Conservation (phyloP, 2,329 filamentous ascomycete species). For the Pseudogymnoascus verrucosus region DNA sequence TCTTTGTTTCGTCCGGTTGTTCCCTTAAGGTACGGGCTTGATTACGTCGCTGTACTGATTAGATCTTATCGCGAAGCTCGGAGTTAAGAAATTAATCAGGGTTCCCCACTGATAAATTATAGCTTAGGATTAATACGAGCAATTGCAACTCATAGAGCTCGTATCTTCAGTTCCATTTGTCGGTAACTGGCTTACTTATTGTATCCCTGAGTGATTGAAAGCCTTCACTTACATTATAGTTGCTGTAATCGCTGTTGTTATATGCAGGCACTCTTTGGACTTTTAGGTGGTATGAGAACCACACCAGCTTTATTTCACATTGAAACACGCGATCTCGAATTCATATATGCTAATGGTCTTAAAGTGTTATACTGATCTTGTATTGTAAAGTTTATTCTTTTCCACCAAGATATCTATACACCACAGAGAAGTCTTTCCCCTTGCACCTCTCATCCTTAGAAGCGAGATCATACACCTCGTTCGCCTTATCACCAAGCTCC, state of each 20-base stretch:
- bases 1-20: not conserved
- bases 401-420: constrained; percentile 63
- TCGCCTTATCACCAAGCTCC: constrained; percentile 54
- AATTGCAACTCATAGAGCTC: not conserved
- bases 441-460: constrained; percentile 53
- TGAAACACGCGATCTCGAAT: not conserved
- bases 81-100: not conserved
- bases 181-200: not conserved
- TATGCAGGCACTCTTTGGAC: not conserved
- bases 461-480: constrained; percentile 59
- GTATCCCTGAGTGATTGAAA: not conserved
- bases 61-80: constrained; percentile 5
- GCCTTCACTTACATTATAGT: not conserved
- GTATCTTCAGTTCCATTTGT: not conserved
- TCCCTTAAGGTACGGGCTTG: constrained; percentile 1
- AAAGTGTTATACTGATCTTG: not conserved
- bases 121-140: not conserved
- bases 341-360: not conserved
- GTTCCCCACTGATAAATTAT: not conserved
- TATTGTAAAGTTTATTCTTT: constrained; percentile 32
- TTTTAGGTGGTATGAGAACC: not conserved
- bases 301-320: not conserved
- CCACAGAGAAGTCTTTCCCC: constrained; percentile 72
- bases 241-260: not conserved
- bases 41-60: not conserved